phyloP scores from a whole-genome alignment of 2,329 filamentous ascomycete genomes.

The Apiospora saccharicola region DNA sequence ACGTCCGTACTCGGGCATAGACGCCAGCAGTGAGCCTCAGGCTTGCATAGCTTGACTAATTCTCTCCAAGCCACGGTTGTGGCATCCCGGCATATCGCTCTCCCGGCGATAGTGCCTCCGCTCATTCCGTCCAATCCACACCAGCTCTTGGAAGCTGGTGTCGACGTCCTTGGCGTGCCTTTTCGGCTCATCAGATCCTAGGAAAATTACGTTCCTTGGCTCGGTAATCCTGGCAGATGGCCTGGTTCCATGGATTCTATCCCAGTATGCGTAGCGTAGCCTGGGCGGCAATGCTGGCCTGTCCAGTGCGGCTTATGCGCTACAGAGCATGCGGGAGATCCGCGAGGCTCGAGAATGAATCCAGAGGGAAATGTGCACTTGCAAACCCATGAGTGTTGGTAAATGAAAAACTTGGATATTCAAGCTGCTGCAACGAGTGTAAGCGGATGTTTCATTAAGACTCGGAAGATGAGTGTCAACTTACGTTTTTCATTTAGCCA shows the following conservation, averaged over 20 bases:
- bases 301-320: conserved; percentile 1
- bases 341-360: not conserved
- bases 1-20: not conserved
- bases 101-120: not conserved
- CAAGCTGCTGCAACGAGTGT: not conserved
- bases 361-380: conserved; percentile 20
- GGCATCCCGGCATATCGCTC: not conserved
- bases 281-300: conserved; percentile 14
- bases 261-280: not conserved
- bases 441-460: not conserved
- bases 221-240: conserved; percentile 8
- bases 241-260: conserved; percentile 8
- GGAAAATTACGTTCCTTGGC: conserved; percentile 1
- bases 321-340: not conserved
- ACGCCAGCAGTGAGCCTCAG: not conserved
- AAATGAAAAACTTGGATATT: conserved; percentile 1
- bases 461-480: not conserved
- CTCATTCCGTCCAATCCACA: not conserved
- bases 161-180: conserved; percentile 33
- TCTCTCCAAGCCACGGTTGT: not conserved
- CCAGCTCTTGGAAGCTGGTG: not conserved
- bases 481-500: conserved; percentile 44
- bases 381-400: conserved; percentile 2
- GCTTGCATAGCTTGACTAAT: not conserved
- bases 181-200: conserved; percentile 25